Evolutionary conservation across 2,329 filamentous ascomycete species (phyloP).

Genomic region (Hymenoscyphus albidus): DNA sequence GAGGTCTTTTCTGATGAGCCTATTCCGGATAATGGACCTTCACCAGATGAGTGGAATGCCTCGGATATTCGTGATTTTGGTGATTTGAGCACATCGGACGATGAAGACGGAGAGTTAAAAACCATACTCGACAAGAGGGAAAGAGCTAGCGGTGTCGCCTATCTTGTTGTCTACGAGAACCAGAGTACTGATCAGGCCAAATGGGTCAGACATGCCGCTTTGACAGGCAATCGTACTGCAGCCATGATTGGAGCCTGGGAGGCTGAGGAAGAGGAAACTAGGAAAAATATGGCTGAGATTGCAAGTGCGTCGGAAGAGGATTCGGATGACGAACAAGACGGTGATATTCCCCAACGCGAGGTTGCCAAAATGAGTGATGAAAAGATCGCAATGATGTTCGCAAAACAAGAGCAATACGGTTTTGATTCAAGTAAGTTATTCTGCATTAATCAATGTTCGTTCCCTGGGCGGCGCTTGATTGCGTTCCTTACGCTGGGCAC

Average conservation of each 20-base stretch:
- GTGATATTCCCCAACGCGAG: conserved; percentile 36
- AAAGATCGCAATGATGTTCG: conserved; percentile 55
- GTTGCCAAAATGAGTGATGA: conserved; percentile 55
- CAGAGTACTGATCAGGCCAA: conserved; percentile 44
- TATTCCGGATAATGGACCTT: conserved; percentile 4
- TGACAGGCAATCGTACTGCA: conserved; percentile 34
- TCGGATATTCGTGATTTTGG: conserved; percentile 45
- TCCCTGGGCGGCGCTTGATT: background rate
- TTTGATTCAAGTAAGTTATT: conserved; percentile 56
- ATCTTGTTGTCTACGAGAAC: conserved; percentile 47
- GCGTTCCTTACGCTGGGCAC: background rate
- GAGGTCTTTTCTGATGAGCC: conserved; percentile 22
- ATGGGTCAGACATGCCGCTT: conserved; percentile 42
- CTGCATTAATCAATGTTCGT: conserved; percentile 33
- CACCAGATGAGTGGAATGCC: conserved; percentile 39
- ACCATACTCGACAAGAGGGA: conserved; percentile 44
- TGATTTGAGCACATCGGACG: conserved; percentile 47
- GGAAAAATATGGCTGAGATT: conserved; percentile 28
- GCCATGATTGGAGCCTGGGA: conserved; percentile 36
- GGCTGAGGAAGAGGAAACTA: conserved; percentile 32
- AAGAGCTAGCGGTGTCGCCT: conserved; percentile 44
- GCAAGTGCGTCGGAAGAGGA: conserved; percentile 33
- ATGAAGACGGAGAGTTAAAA: conserved; percentile 40
- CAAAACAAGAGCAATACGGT: conserved; percentile 61
- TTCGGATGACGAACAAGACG: conserved; percentile 27